These are phyloP conservation scores for Torulaspora franciscae DNA, from an alignment of 805 yeast species.

Conservation along the genomic window DNA sequence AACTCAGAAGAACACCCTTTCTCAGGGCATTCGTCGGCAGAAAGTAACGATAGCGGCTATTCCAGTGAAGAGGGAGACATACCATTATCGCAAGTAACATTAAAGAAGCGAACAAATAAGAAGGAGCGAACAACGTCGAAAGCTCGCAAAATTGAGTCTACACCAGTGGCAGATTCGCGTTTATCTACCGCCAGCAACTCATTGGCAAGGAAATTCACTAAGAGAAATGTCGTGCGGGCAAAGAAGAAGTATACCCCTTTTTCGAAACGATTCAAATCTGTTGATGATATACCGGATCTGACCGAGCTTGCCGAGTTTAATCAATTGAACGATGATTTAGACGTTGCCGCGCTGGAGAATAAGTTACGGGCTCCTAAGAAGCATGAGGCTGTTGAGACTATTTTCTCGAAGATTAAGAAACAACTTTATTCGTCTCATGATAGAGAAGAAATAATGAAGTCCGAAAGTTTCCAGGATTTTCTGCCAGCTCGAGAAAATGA, in stretches of 20 bases:
- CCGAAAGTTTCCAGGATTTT: constrained; percentile 39
- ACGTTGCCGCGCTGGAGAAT: constrained; percentile 26
- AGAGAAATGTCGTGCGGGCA: constrained; percentile 31
- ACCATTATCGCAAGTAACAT: not conserved
- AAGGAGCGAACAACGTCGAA: not conserved
- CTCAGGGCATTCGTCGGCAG: constrained; percentile 1
- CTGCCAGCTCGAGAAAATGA: constrained; percentile 87
- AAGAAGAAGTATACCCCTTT: constrained; percentile 32
- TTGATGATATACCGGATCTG: constrained; percentile 30
- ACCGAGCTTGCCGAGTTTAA: constrained; percentile 30
- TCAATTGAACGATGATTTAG: constrained; percentile 19
- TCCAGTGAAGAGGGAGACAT: not conserved
- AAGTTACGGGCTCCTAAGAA: constrained; percentile 39
- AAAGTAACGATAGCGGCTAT: constrained; percentile 1
- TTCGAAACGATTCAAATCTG: constrained; percentile 25
- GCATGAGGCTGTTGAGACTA: constrained; percentile 35
- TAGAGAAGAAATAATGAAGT: constrained; percentile 38
- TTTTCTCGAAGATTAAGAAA: constrained; percentile 34
- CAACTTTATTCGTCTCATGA: constrained; percentile 41
- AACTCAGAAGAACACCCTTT: not conserved
- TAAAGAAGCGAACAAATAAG: not conserved
- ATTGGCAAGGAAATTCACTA: constrained; percentile 29
- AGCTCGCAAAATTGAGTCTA: constrained; percentile 8
- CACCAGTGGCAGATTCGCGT: constrained; percentile 9
- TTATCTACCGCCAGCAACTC: constrained; percentile 5